Conservation (phyloP, 805 yeast species). For the Pichia sporocuriosa region DNA sequence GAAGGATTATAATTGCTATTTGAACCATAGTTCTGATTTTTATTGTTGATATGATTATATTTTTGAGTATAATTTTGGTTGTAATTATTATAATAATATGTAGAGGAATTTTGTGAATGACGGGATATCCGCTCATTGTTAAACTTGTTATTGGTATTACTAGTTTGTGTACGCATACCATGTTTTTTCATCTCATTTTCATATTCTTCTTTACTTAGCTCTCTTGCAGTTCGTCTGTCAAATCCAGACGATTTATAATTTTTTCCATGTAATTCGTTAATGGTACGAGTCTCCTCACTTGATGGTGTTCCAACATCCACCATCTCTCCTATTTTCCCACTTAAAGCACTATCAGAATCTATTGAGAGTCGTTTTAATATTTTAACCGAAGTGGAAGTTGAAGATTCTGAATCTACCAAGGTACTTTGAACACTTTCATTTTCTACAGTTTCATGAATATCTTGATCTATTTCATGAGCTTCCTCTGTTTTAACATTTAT, state of each 20-base stretch:
- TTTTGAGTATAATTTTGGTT: background rate
- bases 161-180: background rate
- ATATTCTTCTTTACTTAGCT: constrained; percentile 10
- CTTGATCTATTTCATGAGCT: no score
- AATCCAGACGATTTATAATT: constrained; percentile 2
- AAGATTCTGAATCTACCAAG: no score
- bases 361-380: background rate
- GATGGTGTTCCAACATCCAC: background rate
- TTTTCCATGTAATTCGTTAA: background rate
- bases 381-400: constrained; percentile 1
- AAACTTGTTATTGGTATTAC: background rate
- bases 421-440: no score
- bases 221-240: constrained; percentile 11
- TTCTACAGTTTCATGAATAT: no score
- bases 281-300: background rate
- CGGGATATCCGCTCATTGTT: background rate
- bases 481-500: constrained; percentile 4
- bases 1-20: background rate
- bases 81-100: background rate
- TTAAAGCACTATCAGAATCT: background rate
- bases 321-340: background rate
- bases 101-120: background rate
- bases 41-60: background rate
- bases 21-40: background rate
- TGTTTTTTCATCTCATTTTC: constrained; percentile 4